Conservation (phyloP, 2,329 filamentous ascomycete genomes). For the Fusarium pininemorale region DNA sequence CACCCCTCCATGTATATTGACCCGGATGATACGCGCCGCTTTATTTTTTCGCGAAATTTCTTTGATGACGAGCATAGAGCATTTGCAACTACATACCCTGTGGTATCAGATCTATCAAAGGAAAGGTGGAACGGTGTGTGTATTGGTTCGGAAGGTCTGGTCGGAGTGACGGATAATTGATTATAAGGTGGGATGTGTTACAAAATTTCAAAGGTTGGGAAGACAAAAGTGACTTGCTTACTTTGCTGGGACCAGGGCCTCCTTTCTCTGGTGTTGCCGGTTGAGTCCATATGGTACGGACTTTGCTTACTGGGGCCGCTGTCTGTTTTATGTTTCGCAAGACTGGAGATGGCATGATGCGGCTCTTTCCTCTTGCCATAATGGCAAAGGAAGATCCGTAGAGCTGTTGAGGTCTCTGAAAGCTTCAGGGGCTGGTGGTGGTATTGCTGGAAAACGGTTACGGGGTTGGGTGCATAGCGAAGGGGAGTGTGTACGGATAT, state of each 20-base stretch:
- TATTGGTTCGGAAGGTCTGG: constrained; percentile 51
- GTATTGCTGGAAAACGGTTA: constrained; percentile 55
- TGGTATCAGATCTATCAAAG: constrained; percentile 53
- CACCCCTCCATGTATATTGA: constrained; percentile 30
- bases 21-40: constrained; percentile 40
- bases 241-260: constrained; percentile 41
- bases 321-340: constrained; percentile 48
- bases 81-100: constrained; percentile 56
- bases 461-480: constrained; percentile 55
- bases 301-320: constrained; percentile 44
- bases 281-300: constrained; percentile 45
- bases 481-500: constrained; percentile 54
- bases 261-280: constrained; percentile 46
- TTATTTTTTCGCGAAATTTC: constrained; percentile 44
- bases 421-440: constrained; percentile 40
- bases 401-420: not conserved
- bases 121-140: constrained; percentile 49
- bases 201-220: constrained; percentile 50
- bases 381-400: not conserved
- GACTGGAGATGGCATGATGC: constrained; percentile 26
- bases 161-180: constrained; percentile 53
- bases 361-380: constrained; percentile 10
- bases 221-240: constrained; percentile 53
- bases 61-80: constrained; percentile 58
- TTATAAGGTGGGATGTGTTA: constrained; percentile 48